Evolutionary conservation across 352 stramenopile genomes (phyloP).

Genomic region (Pythium apleroticum): DNA sequence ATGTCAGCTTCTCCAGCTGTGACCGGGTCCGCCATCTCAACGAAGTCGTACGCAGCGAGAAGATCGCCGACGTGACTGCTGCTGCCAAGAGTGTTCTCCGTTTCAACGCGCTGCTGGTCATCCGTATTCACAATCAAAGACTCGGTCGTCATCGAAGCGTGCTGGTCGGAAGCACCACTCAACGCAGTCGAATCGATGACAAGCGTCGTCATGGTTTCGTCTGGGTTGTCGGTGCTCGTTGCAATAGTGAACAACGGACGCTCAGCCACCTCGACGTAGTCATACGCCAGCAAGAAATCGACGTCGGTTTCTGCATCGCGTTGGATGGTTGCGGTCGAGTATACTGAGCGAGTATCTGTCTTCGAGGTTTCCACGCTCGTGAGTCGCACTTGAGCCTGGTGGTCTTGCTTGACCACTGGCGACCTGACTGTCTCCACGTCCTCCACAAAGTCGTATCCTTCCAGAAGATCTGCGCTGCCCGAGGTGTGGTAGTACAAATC

Average conservation of each 20-base stretch:
- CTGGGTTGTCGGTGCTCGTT: background rate
- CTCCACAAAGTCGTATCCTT: constrained; percentile 30
- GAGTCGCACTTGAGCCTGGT: constrained; percentile 24
- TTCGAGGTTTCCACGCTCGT: background rate
- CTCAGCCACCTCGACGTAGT: constrained; percentile 26
- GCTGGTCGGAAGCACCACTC: background rate
- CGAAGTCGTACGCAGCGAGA: constrained; percentile 3
- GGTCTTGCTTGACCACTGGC: constrained; percentile 22
- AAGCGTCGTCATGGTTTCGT: background rate
- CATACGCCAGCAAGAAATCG: constrained; percentile 24
- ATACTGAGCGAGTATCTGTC: background rate
- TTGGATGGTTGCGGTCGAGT: background rate
- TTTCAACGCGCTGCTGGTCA: background rate
- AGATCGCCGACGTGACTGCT: background rate
- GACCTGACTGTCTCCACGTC: constrained; percentile 16
- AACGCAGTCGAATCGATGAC: background rate
- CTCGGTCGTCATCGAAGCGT: background rate
- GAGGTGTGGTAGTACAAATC: background rate
- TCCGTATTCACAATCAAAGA: background rate
- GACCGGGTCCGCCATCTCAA: background rate
- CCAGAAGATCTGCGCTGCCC: constrained; percentile 22
- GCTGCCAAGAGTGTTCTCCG: background rate
- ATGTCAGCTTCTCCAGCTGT: background rate
- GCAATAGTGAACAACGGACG: background rate
- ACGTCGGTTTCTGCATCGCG: background rate